phyloP scores from a whole-genome alignment of 2,329 filamentous ascomycete species.

The Diaporthe australafricana region DNA sequence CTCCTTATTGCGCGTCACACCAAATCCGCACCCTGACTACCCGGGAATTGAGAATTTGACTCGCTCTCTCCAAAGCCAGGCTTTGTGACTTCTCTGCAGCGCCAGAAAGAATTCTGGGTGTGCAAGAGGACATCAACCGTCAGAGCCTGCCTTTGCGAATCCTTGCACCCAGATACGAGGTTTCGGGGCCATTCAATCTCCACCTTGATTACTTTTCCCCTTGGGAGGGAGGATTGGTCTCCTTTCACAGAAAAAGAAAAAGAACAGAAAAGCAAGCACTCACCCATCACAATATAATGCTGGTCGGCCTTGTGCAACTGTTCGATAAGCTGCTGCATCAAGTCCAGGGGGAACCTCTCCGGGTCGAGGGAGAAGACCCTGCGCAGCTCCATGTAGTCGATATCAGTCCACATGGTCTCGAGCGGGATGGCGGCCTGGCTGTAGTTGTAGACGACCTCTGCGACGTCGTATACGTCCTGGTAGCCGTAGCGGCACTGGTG shows the following conservation, averaged over 20 bases:
- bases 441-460: conserved; percentile 77
- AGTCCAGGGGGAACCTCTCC: conserved; percentile 69
- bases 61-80: neutral
- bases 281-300: conserved; percentile 76
- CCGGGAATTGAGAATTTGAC: neutral
- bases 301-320: conserved; percentile 76
- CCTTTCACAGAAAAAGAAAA: neutral
- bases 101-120: neutral
- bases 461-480: conserved; percentile 72
- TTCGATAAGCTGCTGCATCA: conserved; percentile 73
- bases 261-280: neutral
- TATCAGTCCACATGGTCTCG: conserved; percentile 77
- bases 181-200: neutral
- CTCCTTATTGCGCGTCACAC: neutral
- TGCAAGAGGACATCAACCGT: neutral
- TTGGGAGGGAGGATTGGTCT: neutral
- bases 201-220: neutral
- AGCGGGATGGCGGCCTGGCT: conserved; percentile 73
- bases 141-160: neutral
- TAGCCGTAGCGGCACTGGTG: conserved; percentile 76
- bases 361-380: conserved; percentile 74
- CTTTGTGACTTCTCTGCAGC: neutral
- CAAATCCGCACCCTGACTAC: neutral
- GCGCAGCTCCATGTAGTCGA: conserved; percentile 69
- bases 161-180: neutral